Percentiles rank a stretch among this genome's conserved stretches.
phyloP scores from a whole-genome alignment of 1,139 yeast genomes.

The Geotrichum histeridarum region DNA sequence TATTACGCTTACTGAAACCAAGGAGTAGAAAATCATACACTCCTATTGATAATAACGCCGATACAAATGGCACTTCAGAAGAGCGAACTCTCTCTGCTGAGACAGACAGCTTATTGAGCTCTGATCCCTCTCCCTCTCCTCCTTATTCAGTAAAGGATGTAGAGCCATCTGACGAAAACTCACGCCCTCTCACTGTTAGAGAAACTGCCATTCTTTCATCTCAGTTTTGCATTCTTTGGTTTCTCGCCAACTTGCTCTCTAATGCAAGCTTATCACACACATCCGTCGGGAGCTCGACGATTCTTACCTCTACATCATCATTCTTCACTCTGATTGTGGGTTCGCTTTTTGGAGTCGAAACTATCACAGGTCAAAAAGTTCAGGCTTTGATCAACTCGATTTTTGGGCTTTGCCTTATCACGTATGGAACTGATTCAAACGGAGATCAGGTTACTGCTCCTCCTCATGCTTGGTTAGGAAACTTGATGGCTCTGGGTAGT shows the following conservation, averaged over 20 bases:
- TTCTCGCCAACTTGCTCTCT: constrained; percentile 78
- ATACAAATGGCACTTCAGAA: background rate
- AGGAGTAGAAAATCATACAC: too few relatives aligned
- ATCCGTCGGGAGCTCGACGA: constrained; percentile 89
- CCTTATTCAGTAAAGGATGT: constrained; percentile 9
- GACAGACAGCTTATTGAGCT: constrained; percentile 16
- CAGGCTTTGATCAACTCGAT: constrained; percentile 67
- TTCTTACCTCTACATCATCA: constrained; percentile 83
- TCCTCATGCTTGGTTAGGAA: constrained; percentile 51
- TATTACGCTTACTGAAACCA: constrained; percentile 17
- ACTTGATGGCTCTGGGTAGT: constrained; percentile 70
- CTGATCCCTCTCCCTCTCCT: background rate
- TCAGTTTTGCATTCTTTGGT: constrained; percentile 86
- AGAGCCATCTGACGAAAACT: background rate
- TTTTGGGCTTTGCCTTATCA: constrained; percentile 57
- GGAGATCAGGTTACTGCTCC: constrained; percentile 24
- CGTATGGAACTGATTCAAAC: constrained; percentile 29
- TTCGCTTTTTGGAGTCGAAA: constrained; percentile 63
- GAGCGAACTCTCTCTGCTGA: background rate
- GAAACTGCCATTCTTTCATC: constrained; percentile 53
- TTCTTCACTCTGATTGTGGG: constrained; percentile 90
- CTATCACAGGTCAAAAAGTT: constrained; percentile 58
- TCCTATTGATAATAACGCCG: too few relatives aligned
- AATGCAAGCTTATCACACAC: constrained; percentile 85
- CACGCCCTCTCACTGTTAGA: constrained; percentile 27